Percentiles rank a stretch among this genome's conserved stretches.
phyloP scores from a whole-genome alignment of 202 grass and related monocot genomes.

The Setaria italica region DNA sequence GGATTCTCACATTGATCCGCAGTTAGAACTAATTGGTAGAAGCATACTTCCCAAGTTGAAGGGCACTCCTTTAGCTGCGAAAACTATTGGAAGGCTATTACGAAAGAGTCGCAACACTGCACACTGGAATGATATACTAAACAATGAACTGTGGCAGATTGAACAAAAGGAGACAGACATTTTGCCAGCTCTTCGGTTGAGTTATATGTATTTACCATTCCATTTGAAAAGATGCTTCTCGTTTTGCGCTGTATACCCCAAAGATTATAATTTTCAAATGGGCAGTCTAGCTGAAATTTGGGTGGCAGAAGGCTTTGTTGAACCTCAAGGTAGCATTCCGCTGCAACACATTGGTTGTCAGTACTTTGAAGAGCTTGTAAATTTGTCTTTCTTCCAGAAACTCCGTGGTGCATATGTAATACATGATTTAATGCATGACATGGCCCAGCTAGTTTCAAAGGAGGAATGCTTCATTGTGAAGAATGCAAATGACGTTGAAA shows the following conservation, averaged over 20 bases:
- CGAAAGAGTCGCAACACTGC: not conserved
- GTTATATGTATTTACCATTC: constrained; percentile 49
- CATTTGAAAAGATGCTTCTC: not conserved
- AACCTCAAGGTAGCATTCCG: not conserved
- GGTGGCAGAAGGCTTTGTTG: not conserved
- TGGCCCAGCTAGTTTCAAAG: constrained; percentile 33
- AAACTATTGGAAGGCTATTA: constrained; percentile 39
- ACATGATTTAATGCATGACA: constrained; percentile 41
- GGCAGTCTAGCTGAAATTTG: not conserved
- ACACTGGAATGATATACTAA: constrained; percentile 16
- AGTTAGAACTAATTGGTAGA: constrained; percentile 36
- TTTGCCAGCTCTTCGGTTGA: constrained; percentile 42
- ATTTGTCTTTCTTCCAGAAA: constrained; percentile 6
- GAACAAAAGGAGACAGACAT: constrained; percentile 16
- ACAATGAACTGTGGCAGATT: constrained; percentile 32
- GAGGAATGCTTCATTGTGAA: constrained; percentile 42
- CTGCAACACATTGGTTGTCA: not conserved
- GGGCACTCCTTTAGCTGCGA: constrained; percentile 17
- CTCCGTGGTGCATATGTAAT: not conserved
- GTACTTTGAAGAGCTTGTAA: constrained; percentile 16
- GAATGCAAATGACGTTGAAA: not conserved
- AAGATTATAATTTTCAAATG: constrained; percentile 38
- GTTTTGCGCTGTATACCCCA: constrained; percentile 50
- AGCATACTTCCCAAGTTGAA: constrained; percentile 22
- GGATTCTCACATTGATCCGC: not conserved